Base-by-base conservation (phyloP, 371 early-diverging fungal genomes). In the Rhizopus microsporus region DNA sequence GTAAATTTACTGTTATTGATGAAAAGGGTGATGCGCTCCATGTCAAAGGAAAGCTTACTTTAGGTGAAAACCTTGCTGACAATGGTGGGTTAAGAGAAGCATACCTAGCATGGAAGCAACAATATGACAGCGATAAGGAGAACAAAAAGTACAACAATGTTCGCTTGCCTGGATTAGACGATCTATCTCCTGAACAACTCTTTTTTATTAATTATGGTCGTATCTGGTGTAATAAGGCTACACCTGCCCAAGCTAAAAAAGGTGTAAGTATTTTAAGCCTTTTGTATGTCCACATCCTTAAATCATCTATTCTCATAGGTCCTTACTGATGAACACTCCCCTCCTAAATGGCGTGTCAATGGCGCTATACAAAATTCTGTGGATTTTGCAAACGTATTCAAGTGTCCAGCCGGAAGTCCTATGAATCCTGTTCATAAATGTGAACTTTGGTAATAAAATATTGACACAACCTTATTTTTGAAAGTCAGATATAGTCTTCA, bases 21-120 rank as follows among this genome's bases (percentile, higher is more conserved):
- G 69, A 59, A 39, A 59, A 56, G 35, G 73, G 62, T 30, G 54
- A 62, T 44, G 52, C 47, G 1, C 57, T 60, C 15, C 42, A 66
- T 53, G 68, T 86, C 30, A 74, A 83, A 54, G 83, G 87, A n/a
- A 62, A 62, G 55, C 50, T 80, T n/a, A 89, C 88, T 0, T 59
- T 88, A 38, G 80, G 80, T 33, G 89, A 88, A 62, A 90, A 88
- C 63, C 60, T 91, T 51, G 88, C 91, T 3, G 91, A 89, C 60
- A 87, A 86, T 51, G 89, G 89, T 6, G 91, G 89, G 9, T 34
- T 83, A 50, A 67, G 65, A 10, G 56, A 71, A 53, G 42, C 78
- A 0, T 80, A 59, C 53, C 38, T 61, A 37, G 65, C 78, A 29
- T 80, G 81, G 76, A 65, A 69, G 29, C 44, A 56, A 39, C 69